Base-by-base conservation (phyloP, 257 asterid genomes). In the Catharanthus roseus region DNA sequence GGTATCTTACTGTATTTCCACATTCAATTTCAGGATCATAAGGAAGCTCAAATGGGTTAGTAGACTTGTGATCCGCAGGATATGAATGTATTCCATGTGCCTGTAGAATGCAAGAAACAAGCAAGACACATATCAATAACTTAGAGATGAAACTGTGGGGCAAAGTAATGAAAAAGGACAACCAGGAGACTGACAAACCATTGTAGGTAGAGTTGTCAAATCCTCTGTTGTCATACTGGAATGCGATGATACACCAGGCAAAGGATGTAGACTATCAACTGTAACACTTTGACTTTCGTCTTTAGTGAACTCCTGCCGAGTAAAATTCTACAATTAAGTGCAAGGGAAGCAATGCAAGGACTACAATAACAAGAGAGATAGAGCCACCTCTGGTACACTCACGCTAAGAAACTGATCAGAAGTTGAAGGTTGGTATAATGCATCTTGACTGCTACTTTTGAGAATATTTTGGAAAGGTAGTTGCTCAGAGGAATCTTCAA, bases 21-120 rank as follows among this genome's bases (percentile, higher is more conserved):
- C 85, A 68, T 83, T 86, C 91, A 72, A 75, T 68, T 77, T 74
- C 80, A 68, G 87, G 74, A 79, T 87, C 93, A 74, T 62, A 83
- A 41, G 96, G 93, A 65, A 88, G 83, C 82, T 93, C 96, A 83
- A 93, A 93, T 67, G 97, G 98, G 82, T 93, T 93, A 73, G 65
- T 72, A 72, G 89, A 82, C 78, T 79, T 86, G 45, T 50, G 74
- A 80, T 80, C 83, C 67, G 74, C 56, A 61, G 79, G 80, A 82
- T 77, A 72, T 72, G 85, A 67, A 69, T 75, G 85, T 9, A 61
- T 33, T 72, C 64, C 65, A 53, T 82, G 87, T 58, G 78, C 91
- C 98, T 93, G 81, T 62, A 51, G 53, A 74, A 65, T 68, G 57
- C 41, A 47, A 56, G 11, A 68, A 49, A 69, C 1, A 41, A 63